These are phyloP conservation scores for Phanerodontia chrysosporium DNA, from an alignment of 768 basidiomycete genomes.

Conservation along the genomic window DNA sequence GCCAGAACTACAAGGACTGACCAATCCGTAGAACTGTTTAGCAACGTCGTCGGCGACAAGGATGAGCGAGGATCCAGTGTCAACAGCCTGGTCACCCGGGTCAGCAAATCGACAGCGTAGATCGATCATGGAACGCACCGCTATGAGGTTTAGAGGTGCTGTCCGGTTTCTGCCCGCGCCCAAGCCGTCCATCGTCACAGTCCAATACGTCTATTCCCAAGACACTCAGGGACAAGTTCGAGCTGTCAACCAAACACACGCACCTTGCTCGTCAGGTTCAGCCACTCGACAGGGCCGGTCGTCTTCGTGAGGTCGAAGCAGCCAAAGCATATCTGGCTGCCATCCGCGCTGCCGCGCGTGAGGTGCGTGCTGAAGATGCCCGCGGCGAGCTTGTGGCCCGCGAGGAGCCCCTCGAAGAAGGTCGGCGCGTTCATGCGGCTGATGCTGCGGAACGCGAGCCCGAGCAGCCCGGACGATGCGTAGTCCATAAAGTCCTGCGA, in stretches of 20 bases:
- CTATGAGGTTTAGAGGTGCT: conserved; percentile 26
- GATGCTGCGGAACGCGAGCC: conserved; percentile 59
- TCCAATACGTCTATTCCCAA: conserved; percentile 54
- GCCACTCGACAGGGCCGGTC: conserved; percentile 32
- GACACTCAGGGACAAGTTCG: not conserved
- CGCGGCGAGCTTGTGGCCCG: conserved; percentile 32
- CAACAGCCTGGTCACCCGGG: conserved; percentile 45
- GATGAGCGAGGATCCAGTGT: conserved; percentile 65
- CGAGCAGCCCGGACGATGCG: conserved; percentile 56
- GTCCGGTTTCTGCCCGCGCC: conserved; percentile 26
- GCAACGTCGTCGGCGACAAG: conserved; percentile 48
- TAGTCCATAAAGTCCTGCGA: conserved; percentile 45
- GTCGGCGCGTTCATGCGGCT: conserved; percentile 42
- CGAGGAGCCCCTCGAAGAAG: conserved; percentile 62
- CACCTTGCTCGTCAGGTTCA: conserved; percentile 28
- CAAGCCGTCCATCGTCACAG: conserved; percentile 44
- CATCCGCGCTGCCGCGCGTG: conserved; percentile 33
- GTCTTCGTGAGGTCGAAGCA: conserved; percentile 37
- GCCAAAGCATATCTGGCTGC: conserved; percentile 45
- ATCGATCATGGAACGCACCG: conserved; percentile 28
- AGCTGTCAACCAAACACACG: not conserved
- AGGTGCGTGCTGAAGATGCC: conserved; percentile 61
- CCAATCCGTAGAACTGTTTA: conserved; percentile 41
- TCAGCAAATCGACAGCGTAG: not conserved
- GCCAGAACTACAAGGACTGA: conserved; percentile 18